A percentile compares a stretch with the other conserved stretches of the same genome.
phyloP scores from a whole-genome alignment of 139 green algal genomes.

The Marvania coccoides region DNA sequence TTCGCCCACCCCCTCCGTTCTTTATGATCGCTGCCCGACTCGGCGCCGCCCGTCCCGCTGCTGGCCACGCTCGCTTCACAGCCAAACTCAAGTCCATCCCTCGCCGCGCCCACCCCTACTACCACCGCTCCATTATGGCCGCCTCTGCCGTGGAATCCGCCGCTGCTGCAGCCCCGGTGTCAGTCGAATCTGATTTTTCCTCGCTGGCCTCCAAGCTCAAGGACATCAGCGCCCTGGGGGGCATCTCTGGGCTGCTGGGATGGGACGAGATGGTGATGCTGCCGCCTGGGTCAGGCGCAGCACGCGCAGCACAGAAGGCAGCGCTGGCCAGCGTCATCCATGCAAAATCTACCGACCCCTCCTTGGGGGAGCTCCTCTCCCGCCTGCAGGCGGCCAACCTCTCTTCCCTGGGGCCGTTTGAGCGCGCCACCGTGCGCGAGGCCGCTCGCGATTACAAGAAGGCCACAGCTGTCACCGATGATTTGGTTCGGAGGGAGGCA shows the following conservation, averaged over 20 bases:
- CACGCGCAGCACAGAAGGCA: slow-evolving; percentile 59
- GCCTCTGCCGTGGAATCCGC: no score
- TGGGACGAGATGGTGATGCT: slow-evolving; percentile 62
- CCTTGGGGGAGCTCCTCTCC: slow-evolving; percentile 48
- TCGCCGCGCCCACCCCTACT: no score
- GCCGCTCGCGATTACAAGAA: slow-evolving; percentile 28
- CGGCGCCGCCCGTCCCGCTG: no score
- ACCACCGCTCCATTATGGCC: no score
- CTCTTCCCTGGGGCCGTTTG: not conserved
- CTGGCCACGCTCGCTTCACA: no score
- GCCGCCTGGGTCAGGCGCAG: slow-evolving; percentile 43
- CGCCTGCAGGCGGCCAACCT: slow-evolving; percentile 23
- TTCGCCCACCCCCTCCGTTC: no score
- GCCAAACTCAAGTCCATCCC: no score
- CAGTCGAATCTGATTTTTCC: no score
- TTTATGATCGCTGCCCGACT: no score
- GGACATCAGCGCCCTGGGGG: slow-evolving; percentile 50
- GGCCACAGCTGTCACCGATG: slow-evolving; percentile 54
- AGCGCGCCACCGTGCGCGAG: slow-evolving; percentile 33
- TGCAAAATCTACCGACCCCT: slow-evolving; percentile 48
- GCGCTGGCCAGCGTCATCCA: slow-evolving; percentile 74
- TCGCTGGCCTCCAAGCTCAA: slow-evolving; percentile 55
- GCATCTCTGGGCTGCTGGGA: slow-evolving; percentile 57
- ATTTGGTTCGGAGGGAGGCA: slow-evolving; percentile 58
- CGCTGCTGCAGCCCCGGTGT: no score